Conservation (phyloP, 352 stramenopile species). For the Pythium scleroteichum region DNA sequence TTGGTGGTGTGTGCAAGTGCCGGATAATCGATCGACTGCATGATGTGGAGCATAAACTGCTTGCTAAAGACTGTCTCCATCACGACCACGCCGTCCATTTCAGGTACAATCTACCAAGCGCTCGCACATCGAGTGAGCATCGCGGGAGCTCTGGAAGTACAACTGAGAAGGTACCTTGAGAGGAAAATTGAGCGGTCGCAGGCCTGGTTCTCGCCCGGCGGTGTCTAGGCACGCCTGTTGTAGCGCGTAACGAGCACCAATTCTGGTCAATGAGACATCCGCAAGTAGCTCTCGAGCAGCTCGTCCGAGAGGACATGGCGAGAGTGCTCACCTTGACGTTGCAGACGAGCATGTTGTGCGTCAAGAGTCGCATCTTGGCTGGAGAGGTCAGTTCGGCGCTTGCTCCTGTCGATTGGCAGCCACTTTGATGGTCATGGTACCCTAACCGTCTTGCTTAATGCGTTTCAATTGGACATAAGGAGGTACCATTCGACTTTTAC, state of each 20-base stretch:
- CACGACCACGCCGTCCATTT: constrained; percentile 81
- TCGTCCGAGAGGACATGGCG: too few relatives aligned
- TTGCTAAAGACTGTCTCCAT: constrained; percentile 82
- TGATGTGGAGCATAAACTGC: constrained; percentile 84
- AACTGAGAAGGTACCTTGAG: constrained; percentile 45
- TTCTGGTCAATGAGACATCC: constrained; percentile 6
- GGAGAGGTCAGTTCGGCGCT: constrained; percentile 1
- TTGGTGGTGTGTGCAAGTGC: constrained; percentile 73
- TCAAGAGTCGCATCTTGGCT: constrained; percentile 74
- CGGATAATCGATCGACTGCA: constrained; percentile 85
- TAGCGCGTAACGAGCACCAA: not conserved
- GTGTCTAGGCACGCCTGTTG: constrained; percentile 73
- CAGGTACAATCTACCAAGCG: constrained; percentile 58
- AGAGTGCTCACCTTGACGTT: constrained; percentile 64
- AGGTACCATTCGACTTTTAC: too few relatives aligned
- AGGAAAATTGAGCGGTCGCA: constrained; percentile 79
- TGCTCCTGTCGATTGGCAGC: constrained; percentile 19
- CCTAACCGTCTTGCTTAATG: not conserved
- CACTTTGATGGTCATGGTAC: constrained; percentile 19
- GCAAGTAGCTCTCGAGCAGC: not conserved
- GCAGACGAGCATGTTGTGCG: constrained; percentile 88
- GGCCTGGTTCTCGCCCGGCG: constrained; percentile 54
- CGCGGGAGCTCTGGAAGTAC: not conserved
- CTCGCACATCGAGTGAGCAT: not conserved
- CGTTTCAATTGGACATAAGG: constrained; percentile 26